Conservation (phyloP, 2,329 filamentous ascomycete species). For the Diaporthe ampelina region DNA sequence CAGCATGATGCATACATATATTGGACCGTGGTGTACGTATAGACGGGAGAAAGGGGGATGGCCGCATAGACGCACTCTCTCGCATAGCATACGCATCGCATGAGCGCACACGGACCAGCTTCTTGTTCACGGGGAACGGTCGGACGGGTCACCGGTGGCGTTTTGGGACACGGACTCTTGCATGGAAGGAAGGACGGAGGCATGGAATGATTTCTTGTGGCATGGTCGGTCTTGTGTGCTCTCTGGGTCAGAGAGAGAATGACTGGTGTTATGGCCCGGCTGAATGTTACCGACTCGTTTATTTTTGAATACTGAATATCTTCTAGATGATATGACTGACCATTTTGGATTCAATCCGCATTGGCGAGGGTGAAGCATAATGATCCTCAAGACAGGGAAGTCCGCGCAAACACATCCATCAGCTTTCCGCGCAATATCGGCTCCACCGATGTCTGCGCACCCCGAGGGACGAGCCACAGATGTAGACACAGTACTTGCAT, state of each 20-base stretch:
- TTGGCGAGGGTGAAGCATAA: background rate
- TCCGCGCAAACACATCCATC: too few species aligned
- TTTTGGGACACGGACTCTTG: conserved; percentile 29
- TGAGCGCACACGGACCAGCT: conserved; percentile 18
- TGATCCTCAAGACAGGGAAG: background rate
- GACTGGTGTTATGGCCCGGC: background rate
- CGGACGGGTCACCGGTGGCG: conserved; percentile 34
- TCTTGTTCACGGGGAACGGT: conserved; percentile 2
- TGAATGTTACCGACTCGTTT: background rate
- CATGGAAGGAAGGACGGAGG: conserved; percentile 32
- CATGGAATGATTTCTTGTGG: conserved; percentile 20
- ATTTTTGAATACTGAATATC: background rate
- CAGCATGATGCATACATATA: conserved; percentile 39
- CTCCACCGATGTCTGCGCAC: background rate
- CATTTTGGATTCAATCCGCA: background rate
- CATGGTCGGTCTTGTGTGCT: background rate
- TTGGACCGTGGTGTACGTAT: conserved; percentile 3
- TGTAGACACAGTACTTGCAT: conserved; percentile 23
- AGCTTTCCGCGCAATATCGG: background rate
- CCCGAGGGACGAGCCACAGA: background rate
- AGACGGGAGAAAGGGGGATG: conserved; percentile 32
- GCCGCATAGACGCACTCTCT: background rate
- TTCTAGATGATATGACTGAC: background rate
- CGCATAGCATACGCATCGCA: conserved; percentile 8
- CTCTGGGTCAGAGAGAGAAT: too few species aligned